Conservation (phyloP, 1,284 basidiomycete species). For the Inonotus hispidus region DNA sequence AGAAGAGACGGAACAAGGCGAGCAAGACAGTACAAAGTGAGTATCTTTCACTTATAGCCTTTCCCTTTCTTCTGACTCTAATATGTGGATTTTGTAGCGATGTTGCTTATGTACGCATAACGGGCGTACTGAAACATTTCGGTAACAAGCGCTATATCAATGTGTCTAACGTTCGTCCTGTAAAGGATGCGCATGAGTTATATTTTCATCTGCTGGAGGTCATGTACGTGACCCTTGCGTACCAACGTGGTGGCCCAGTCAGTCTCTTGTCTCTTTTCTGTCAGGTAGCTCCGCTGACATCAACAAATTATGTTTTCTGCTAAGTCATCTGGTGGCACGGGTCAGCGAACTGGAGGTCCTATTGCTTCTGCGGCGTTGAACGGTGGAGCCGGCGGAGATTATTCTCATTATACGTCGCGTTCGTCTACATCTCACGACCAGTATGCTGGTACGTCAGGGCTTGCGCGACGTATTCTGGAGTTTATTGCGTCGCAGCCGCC, state of each 20-base stretch:
- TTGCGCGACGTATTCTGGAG: slow-evolving; percentile 47
- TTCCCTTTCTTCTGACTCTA: neutral
- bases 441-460: slow-evolving; percentile 36
- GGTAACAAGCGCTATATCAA: slow-evolving; percentile 80
- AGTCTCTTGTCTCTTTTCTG: slow-evolving; percentile 10
- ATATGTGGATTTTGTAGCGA: neutral
- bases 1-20: slow-evolving; percentile 38
- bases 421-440: slow-evolving; percentile 24
- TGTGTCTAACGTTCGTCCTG: slow-evolving; percentile 63
- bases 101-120: slow-evolving; percentile 56
- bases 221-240: slow-evolving; percentile 41
- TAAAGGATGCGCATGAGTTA: slow-evolving; percentile 75
- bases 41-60: slow-evolving; percentile 29
- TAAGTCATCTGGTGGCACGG: slow-evolving; percentile 25
- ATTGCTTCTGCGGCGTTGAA: slow-evolving; percentile 1
- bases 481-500: slow-evolving; percentile 34
- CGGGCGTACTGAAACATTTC: slow-evolving; percentile 88
- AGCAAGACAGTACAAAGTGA: slow-evolving; percentile 32
- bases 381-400: slow-evolving; percentile 4
- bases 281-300: neutral
- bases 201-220: slow-evolving; percentile 73
- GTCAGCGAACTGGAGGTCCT: neutral
- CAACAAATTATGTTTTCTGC: neutral
- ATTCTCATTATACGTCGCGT: slow-evolving; percentile 32
- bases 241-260: slow-evolving; percentile 38